Percentiles rank a stretch among this genome's conserved stretches.
Conservation (phyloP, 2,329 filamentous ascomycete species). For the Exophiala dermatitidis region DNA sequence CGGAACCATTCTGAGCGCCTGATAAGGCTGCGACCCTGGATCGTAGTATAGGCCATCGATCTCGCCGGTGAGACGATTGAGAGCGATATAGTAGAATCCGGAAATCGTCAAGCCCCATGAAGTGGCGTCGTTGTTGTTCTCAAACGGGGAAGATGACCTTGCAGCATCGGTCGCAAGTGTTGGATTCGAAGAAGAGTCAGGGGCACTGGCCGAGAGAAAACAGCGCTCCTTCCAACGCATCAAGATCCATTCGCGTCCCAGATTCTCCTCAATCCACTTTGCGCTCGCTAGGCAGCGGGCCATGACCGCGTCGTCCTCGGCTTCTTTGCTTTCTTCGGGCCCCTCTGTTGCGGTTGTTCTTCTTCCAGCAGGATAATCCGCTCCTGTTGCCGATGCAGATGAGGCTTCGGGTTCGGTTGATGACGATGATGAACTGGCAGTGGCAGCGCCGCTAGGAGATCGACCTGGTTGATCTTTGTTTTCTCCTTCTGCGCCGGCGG, state of each 20-base stretch:
- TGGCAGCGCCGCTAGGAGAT: background rate
- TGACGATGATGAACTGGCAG: background rate
- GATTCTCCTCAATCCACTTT: conserved; percentile 24
- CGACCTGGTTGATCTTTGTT: conserved; percentile 25
- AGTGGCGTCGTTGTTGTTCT: conserved; percentile 20
- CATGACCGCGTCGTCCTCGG: conserved; percentile 20
- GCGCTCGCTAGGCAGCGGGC: conserved; percentile 20
- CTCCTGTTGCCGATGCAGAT: conserved; percentile 12
- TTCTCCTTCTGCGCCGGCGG: conserved; percentile 12
- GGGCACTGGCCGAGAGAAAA: conserved; percentile 34
- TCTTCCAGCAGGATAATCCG: too few species aligned
- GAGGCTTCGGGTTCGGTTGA: conserved; percentile 36
- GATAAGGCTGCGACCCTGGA: conserved; percentile 44
- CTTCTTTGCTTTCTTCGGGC: conserved; percentile 10
- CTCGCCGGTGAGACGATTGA: conserved; percentile 40
- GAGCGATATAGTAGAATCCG: conserved; percentile 46
- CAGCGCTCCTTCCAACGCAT: conserved; percentile 49
- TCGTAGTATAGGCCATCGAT: conserved; percentile 46
- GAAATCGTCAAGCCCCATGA: conserved; percentile 43
- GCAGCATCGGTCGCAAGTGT: conserved; percentile 1
- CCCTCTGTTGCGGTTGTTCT: too few species aligned
- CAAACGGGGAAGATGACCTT: background rate
- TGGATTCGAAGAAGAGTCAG: conserved; percentile 1
- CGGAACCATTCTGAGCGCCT: conserved; percentile 41
- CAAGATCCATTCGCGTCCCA: conserved; percentile 41